Percentiles rank a stretch among this genome's conserved stretches.
Evolutionary conservation across 225 moss, liverwort and hornwort genomes (phyloP).

Genomic region (Climacium dendroides): DNA sequence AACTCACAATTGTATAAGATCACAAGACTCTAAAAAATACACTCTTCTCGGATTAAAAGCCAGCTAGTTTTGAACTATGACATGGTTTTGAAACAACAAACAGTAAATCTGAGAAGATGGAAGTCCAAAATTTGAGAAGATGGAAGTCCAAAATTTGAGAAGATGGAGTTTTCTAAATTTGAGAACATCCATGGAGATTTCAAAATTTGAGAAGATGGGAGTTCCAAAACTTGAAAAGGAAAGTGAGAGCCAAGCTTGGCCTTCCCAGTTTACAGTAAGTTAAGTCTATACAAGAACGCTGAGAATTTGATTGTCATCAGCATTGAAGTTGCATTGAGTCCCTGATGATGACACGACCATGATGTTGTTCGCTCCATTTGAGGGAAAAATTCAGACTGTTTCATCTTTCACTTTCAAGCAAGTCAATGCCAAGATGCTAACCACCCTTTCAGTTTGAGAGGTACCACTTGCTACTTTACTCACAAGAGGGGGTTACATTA

Average conservation of each 20-base stretch:
- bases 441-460: background rate
- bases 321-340: background rate
- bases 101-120: background rate
- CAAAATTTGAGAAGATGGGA: background rate
- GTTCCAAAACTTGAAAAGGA: background rate
- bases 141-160: background rate
- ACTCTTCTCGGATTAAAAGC: background rate
- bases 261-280: background rate
- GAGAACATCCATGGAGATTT: background rate
- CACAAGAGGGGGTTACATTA: slow-evolving; percentile 4
- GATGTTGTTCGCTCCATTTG: background rate
- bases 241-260: background rate
- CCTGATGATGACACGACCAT: too few species aligned
- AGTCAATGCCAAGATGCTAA: background rate
- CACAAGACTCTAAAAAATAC: background rate
- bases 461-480: background rate
- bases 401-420: background rate
- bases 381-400: background rate
- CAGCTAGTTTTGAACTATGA: background rate
- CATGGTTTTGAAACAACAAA: background rate
- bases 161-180: background rate
- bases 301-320: background rate
- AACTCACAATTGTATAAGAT: background rate
- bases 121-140: too few species aligned
- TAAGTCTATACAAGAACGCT: background rate